Evolutionary conservation across 805 yeast species (phyloP), one percentile per base, ranked within the genome.

Genomic region (Metschnikowia baotianmanensis): DNA sequence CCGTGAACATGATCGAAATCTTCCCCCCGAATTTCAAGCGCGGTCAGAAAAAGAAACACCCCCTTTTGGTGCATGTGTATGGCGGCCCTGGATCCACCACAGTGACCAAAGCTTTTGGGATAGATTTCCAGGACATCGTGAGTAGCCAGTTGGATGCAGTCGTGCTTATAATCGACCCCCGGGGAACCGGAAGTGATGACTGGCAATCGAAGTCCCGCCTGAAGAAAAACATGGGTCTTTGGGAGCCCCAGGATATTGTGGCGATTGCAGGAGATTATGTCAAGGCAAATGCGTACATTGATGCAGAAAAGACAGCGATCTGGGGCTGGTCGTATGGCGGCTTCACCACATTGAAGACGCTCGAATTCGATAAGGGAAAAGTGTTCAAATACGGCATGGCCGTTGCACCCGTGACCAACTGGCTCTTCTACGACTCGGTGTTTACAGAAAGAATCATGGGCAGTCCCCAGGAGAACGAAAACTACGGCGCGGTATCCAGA

Each of bases 281-380:
- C 6, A 44, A 62, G 17, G 61, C 61, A 6, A 67, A 68, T 42
- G 44, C 63, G 8, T 73, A 72, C 45, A 70, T 86, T 15, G 83
- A 84, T 55, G 51, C 51, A 3, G 66, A 71, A 1, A 67, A 67
- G 42, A 77, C 83, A 4, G 86, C 88, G 0, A 72, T 85, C 27
- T 86, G 93, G 90, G 95, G 95, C 12, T 86, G 93, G 90, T 82
- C 90, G 0, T 86, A 84, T 59, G 95, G 95, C 40, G 95, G 91
- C 1, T 86, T 82, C 55, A 70, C 82, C 7, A 81, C 93, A 0
- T 62, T 86, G 38, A 86, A 86, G 57, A 83, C 90, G 0, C 57
- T 85, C 24, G 95, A 86, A 58, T 70, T 66, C 34, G 95, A 86
- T 55, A 54, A 59, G 11, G 82, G 86, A 5, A 61, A 74, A 7